These are phyloP conservation scores for Apiospora aurea DNA, from an alignment of 2,329 filamentous ascomycete species.

Conservation along the genomic window DNA sequence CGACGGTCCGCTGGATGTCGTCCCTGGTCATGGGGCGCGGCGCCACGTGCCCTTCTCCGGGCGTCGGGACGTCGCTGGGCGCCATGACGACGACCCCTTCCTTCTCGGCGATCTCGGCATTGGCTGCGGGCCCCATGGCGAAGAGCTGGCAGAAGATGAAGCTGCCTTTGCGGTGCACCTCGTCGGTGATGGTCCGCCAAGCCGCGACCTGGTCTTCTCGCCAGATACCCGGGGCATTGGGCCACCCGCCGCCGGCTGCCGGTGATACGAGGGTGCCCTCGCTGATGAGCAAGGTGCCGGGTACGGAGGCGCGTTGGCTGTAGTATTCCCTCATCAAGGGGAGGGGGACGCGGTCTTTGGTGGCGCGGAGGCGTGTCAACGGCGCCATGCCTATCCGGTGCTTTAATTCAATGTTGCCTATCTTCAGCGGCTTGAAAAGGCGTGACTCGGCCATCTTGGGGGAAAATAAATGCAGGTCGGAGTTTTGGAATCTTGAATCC, in stretches of 20 bases:
- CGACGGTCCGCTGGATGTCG: conserved; percentile 28
- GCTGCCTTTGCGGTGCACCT: conserved; percentile 63
- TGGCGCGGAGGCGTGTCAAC: conserved; percentile 57
- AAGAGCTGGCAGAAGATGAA: conserved; percentile 70
- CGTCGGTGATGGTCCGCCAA: conserved; percentile 63
- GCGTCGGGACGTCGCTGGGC: conserved; percentile 24
- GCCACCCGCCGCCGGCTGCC: conserved; percentile 51
- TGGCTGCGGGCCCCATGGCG: conserved; percentile 63
- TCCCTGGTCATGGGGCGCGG: conserved; percentile 39
- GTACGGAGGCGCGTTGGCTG: conserved; percentile 48
- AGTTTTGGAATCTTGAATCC: not conserved
- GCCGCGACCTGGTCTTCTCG: conserved; percentile 56
- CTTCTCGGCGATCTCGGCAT: conserved; percentile 35
- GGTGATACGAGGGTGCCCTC: conserved; percentile 61
- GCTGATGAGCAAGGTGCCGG: conserved; percentile 58
- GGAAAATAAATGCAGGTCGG: conserved; percentile 23
- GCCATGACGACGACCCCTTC: conserved; percentile 37
- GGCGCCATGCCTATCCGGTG: conserved; percentile 48
- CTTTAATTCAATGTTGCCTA: conserved; percentile 28
- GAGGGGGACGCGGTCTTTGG: conserved; percentile 48
- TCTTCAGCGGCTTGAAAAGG: conserved; percentile 29
- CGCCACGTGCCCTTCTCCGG: not conserved
- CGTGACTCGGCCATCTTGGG: conserved; percentile 11
- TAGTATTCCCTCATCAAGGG: conserved; percentile 47
- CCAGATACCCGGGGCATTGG: conserved; percentile 60